Base-by-base conservation (phyloP, 352 stramenopile genomes). In the Phytopythium litorale region DNA sequence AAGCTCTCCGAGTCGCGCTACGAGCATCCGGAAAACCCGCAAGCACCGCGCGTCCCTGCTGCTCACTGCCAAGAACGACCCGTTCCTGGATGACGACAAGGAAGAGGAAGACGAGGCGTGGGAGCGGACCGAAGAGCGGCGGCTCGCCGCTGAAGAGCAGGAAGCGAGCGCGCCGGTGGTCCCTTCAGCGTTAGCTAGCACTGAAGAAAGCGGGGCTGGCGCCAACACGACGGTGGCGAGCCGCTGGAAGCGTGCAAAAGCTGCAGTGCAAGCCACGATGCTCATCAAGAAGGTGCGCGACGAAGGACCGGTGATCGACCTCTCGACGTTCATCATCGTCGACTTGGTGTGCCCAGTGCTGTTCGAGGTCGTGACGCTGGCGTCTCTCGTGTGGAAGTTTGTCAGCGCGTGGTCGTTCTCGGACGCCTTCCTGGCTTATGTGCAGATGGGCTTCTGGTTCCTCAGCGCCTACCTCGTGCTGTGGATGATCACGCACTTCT, bases 401-500 rank as follows among this genome's bases (percentile, higher is more conserved):
- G 54, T 84, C 23, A 56, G 67, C 55, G 77, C 78, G 35, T 86
- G 76, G 72, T 89, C 76, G 13, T 65, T 82, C 18, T 79, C 70
- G n/a, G 73, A 84, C 43, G 76, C 80, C 0, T 93, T 93, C 58
- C 70, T 87, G 45, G 62, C 75, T 12, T 93, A 91, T 46, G 75
- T 93, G 11, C 79, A 84, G 54, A 84, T 78, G 62, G 84, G 84
- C 7, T 90, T 91, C 51, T 91, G 75, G 65, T 65, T 65, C 62
- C 66, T 89, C 16, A 68, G 63, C n/a, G 67, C 57, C 11, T 93
- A 93, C 60, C 63, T 93, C 19, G 50, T 74, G 21, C 43, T 91
- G 2, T 93, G 81, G 84, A 87, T 91, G 65, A 68, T 80, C 45
- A 72, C 73, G 35, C 84, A 93, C 61, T 93, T 89, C 63, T 93